Evolutionary conservation across 306 rosid genomes (phyloP).

Genomic region (Delonix regia): DNA sequence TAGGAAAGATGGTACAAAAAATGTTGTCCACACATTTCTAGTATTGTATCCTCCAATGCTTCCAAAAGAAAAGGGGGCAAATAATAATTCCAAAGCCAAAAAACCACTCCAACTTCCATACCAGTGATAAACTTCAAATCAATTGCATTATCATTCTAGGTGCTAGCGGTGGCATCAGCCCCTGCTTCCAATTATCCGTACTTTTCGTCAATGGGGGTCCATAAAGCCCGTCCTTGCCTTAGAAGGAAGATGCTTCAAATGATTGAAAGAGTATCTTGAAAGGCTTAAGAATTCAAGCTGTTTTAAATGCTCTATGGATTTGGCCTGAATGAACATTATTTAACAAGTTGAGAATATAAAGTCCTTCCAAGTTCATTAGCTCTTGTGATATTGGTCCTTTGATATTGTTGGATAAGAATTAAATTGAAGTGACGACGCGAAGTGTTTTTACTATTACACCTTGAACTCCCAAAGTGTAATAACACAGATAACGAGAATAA

Average conservation of each 20-base stretch:
- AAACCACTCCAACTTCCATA: too few relatives aligned
- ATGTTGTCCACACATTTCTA: not conserved
- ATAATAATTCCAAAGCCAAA: not conserved
- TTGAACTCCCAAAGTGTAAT: too few relatives aligned
- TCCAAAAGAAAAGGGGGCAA: not conserved
- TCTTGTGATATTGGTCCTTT: constrained; percentile 46
- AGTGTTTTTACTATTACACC: too few relatives aligned
- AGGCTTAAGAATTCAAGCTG: constrained; percentile 46
- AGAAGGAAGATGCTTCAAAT: too few relatives aligned
- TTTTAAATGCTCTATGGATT: constrained; percentile 35
- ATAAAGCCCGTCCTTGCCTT: too few relatives aligned
- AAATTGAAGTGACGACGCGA: constrained; percentile 33
- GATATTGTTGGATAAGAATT: constrained; percentile 41
- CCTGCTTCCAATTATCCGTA: too few relatives aligned
- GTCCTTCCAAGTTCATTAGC: constrained; percentile 32
- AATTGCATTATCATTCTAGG: too few relatives aligned
- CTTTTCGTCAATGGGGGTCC: too few relatives aligned
- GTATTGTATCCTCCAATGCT: not conserved
- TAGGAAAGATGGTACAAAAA: not conserved
- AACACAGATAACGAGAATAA: too few relatives aligned
- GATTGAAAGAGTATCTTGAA: constrained; percentile 42
- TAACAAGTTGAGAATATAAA: constrained; percentile 36
- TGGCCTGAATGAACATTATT: constrained; percentile 39
- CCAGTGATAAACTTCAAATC: too few relatives aligned
- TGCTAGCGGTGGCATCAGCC: too few relatives aligned